These are phyloP conservation scores for Phytophthora foliorum DNA, from an alignment of 352 stramenopile species.

Conservation along the genomic window DNA sequence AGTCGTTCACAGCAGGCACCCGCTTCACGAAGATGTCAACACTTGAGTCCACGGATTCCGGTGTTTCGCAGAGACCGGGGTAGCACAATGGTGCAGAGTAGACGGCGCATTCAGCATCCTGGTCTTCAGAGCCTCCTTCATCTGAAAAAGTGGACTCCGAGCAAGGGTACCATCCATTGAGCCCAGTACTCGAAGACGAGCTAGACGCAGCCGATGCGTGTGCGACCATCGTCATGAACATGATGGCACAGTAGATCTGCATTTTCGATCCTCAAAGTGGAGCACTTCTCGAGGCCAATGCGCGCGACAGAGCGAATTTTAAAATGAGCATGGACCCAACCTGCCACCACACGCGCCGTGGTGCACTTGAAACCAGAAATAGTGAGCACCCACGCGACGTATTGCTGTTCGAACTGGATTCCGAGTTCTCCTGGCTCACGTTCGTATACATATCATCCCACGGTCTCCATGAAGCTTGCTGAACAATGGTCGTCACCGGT, in stretches of 20 bases:
- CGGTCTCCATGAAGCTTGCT: neutral
- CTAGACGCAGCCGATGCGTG: slow-evolving; percentile 4
- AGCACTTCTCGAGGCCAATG: neutral
- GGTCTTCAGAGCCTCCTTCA: slow-evolving; percentile 10
- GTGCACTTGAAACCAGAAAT: neutral
- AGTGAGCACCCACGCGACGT: neutral
- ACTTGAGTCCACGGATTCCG: slow-evolving; percentile 13
- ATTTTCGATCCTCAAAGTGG: neutral
- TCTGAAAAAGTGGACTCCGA: slow-evolving; percentile 40
- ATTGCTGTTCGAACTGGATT: slow-evolving; percentile 5
- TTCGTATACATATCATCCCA: slow-evolving; percentile 17
- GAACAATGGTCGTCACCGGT: neutral
- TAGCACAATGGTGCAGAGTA: slow-evolving; percentile 50
- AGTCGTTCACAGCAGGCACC: slow-evolving; percentile 28
- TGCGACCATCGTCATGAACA: neutral
- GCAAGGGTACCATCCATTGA: slow-evolving; percentile 50
- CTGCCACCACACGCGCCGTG: neutral
- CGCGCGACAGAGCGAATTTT: slow-evolving; percentile 7
- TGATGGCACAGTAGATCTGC: slow-evolving; percentile 10
- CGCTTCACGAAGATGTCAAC: slow-evolving; percentile 62
- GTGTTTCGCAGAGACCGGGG: slow-evolving; percentile 30
- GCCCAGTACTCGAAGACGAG: slow-evolving; percentile 13
- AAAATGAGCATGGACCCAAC: slow-evolving; percentile 1
- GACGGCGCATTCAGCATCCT: slow-evolving; percentile 45
- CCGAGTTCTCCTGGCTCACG: slow-evolving; percentile 1